Conservation (phyloP, 208 protist genomes). For the Trypanosoma boissoni region DNA sequence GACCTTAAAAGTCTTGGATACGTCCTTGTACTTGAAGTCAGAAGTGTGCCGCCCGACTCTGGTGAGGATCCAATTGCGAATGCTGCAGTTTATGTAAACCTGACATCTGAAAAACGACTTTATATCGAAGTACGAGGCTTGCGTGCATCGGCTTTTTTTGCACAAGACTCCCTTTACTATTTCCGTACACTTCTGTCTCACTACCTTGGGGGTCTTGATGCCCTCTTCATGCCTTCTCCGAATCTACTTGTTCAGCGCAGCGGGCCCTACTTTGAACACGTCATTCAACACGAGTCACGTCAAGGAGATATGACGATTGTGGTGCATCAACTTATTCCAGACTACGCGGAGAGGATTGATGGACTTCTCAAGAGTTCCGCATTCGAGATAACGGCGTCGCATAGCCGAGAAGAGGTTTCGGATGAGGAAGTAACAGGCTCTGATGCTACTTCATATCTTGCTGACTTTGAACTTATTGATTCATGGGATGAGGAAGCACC, state of each 20-base stretch:
- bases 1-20: slow-evolving; percentile 22
- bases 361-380: slow-evolving; percentile 15
- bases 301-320: not conserved
- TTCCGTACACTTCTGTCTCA: slow-evolving; percentile 30
- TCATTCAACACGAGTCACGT: slow-evolving; percentile 3
- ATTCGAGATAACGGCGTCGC: not conserved
- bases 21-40: slow-evolving; percentile 12
- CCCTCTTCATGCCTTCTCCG: slow-evolving; percentile 36
- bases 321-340: slow-evolving; percentile 8
- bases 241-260: slow-evolving; percentile 55
- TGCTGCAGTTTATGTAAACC: slow-evolving; percentile 17
- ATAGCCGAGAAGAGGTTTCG: not conserved
- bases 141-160: slow-evolving; percentile 45
- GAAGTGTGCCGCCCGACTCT: not conserved
- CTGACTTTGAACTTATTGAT: slow-evolving; percentile 27
- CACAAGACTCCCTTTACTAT: slow-evolving; percentile 47
- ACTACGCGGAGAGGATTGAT: slow-evolving; percentile 11
- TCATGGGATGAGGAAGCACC: not conserved
- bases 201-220: slow-evolving; percentile 31
- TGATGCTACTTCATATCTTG: not conserved
- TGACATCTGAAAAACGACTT: slow-evolving; percentile 23
- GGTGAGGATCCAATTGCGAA: slow-evolving; percentile 3
- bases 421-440: not conserved
- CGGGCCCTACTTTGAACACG: slow-evolving; percentile 30
- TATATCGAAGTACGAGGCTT: slow-evolving; percentile 42